A percentile compares a stretch with the other conserved stretches of the same genome.
These are phyloP conservation scores for Diaporthe vexans DNA, from an alignment of 2,329 filamentous ascomycete genomes.

Conservation along the genomic window DNA sequence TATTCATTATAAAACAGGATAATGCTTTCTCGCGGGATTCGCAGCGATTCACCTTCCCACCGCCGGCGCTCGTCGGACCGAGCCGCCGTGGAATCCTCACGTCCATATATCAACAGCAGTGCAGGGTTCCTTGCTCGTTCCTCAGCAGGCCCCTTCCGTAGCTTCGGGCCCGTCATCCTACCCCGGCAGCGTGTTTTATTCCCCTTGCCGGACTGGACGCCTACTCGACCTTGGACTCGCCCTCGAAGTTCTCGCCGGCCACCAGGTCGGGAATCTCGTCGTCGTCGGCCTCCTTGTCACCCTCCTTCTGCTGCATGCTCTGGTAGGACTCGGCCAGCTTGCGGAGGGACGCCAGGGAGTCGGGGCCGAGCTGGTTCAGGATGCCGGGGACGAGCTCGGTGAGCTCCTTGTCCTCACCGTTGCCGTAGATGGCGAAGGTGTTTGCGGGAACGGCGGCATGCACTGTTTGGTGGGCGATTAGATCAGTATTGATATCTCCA, in stretches of 20 bases:
- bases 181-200: slow-evolving; percentile 35
- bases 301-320: slow-evolving; percentile 95
- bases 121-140: slow-evolving; percentile 17
- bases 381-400: slow-evolving; percentile 99
- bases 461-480: slow-evolving; percentile 67
- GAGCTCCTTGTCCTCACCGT: slow-evolving; percentile 99
- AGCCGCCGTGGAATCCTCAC: slow-evolving; percentile 35
- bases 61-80: slow-evolving; percentile 13
- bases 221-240: slow-evolving; percentile 95
- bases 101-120: slow-evolving; percentile 33
- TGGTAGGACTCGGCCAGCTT: slow-evolving; percentile 99
- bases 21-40: slow-evolving; percentile 35
- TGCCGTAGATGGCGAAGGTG: slow-evolving; percentile 99
- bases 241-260: slow-evolving; percentile 89
- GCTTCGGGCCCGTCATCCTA: slow-evolving; percentile 38
- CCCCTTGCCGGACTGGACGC: slow-evolving; percentile 5
- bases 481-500: slow-evolving; percentile 19
- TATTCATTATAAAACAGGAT: slow-evolving; percentile 40
- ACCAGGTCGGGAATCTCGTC: slow-evolving; percentile 98
- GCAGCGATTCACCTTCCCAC: slow-evolving; percentile 17
- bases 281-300: slow-evolving; percentile 81
- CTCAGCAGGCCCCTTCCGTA: slow-evolving; percentile 17
- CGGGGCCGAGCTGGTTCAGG: slow-evolving; percentile 98
- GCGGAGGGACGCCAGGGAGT: slow-evolving; percentile 96
- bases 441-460: slow-evolving; percentile 97